Evolutionary conservation across 106 monocot genomes (phyloP).

Genomic region (Dendrobium catenatum): DNA sequence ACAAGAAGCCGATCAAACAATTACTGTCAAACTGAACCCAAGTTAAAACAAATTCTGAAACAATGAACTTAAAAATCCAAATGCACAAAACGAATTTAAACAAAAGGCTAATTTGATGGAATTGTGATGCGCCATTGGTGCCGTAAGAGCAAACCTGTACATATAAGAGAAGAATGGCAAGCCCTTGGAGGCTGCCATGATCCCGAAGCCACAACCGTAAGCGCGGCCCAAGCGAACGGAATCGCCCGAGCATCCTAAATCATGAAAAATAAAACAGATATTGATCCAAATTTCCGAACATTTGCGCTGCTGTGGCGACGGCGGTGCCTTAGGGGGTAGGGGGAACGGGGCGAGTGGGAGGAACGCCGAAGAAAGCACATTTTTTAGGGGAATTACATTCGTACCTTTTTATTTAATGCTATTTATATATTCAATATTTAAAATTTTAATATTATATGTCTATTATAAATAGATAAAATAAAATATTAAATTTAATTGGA

Average conservation of each 20-base stretch:
- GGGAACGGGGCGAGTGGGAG: no score
- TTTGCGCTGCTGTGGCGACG: no score
- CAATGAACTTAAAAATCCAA: neutral
- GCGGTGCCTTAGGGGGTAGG: no score
- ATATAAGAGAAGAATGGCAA: conserved; percentile 76
- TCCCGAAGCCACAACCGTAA: conserved; percentile 69
- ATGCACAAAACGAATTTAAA: neutral
- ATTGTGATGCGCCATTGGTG: neutral
- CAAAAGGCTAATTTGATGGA: neutral
- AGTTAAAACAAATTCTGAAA: neutral
- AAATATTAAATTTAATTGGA: no score
- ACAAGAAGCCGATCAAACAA: neutral
- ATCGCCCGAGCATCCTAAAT: conserved; percentile 25
- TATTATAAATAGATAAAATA: no score
- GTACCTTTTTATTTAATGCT: no score
- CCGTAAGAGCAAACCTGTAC: conserved; percentile 35
- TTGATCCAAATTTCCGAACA: neutral
- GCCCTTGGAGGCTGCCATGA: conserved; percentile 58
- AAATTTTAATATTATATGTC: no score
- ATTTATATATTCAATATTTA: no score
- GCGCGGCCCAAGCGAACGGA: conserved; percentile 32
- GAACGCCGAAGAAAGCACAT: no score
- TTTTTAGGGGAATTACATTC: no score
- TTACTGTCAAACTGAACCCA: neutral
- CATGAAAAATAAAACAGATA: neutral